A percentile compares a stretch with the other conserved stretches of the same genome.
Conservation (phyloP, 805 yeast species). For the Kregervanrija pseudodelftensis region DNA sequence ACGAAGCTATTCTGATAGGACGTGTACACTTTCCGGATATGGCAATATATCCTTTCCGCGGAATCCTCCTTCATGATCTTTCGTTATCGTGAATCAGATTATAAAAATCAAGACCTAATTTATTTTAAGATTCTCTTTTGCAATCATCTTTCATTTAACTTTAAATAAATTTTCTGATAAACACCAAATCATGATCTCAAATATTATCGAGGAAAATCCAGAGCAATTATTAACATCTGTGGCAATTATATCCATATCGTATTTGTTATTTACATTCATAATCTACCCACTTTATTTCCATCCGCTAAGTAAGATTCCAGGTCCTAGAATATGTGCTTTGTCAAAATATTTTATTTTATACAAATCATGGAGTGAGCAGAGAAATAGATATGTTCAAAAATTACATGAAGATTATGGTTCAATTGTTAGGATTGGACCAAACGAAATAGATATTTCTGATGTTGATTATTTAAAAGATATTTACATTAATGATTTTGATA, state of each 20-base stretch:
- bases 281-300: conserved; percentile 42
- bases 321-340: conserved; percentile 47
- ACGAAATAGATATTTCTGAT: conserved; percentile 53
- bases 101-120: too few species aligned
- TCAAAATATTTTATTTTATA: conserved; percentile 35
- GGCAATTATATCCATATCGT: conserved; percentile 4
- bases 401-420: conserved; percentile 55
- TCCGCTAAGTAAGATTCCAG: conserved; percentile 48
- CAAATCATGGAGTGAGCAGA: conserved; percentile 38
- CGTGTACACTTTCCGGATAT: too few species aligned
- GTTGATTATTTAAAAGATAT: conserved; percentile 44
- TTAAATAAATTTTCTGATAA: too few species aligned
- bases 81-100: too few species aligned
- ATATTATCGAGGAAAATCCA: too few species aligned
- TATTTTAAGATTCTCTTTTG: too few species aligned
- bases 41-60: too few species aligned
- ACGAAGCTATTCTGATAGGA: too few species aligned
- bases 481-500: conserved; percentile 49
- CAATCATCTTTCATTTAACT: too few species aligned
- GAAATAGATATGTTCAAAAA: conserved; percentile 40
- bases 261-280: conserved; percentile 12
- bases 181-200: too few species aligned
- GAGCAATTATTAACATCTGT: background rate
- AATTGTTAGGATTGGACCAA: conserved; percentile 54
- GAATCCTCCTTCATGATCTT: too few species aligned